A percentile compares a stretch with the other conserved stretches of the same genome.
These are phyloP conservation scores for Mortierella sp. DNA, from an alignment of 371 early-diverging fungal genomes.

Conservation along the genomic window DNA sequence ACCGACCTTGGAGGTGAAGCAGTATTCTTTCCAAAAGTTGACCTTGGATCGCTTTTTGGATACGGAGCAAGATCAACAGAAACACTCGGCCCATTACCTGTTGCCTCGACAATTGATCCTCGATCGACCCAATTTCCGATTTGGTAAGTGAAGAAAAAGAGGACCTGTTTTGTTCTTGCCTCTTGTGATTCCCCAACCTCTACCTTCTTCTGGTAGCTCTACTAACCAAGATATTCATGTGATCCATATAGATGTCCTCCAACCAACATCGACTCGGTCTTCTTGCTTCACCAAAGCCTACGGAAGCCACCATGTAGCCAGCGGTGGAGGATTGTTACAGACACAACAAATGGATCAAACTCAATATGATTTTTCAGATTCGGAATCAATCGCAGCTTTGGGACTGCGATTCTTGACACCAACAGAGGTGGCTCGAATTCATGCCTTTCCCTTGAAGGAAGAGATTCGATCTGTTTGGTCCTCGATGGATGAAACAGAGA, in stretches of 20 bases:
- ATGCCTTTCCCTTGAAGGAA: constrained; percentile 72
- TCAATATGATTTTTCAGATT: constrained; percentile 62
- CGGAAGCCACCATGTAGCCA: constrained; percentile 38
- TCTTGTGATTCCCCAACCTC: background rate
- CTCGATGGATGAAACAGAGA: background rate
- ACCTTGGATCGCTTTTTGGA: constrained; percentile 57
- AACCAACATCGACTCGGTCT: constrained; percentile 58
- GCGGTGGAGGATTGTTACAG: constrained; percentile 35
- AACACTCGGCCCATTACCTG: constrained; percentile 33
- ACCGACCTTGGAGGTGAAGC: constrained; percentile 12
- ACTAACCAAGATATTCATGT: too few relatives aligned
- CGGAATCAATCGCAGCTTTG: constrained; percentile 59
- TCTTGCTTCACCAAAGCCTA: constrained; percentile 80
- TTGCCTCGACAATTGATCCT: constrained; percentile 73
- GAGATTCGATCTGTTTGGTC: too few relatives aligned
- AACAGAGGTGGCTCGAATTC: constrained; percentile 77
- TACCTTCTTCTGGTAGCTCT: too few relatives aligned
- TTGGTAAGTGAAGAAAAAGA: constrained; percentile 60
- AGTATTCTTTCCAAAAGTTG: constrained; percentile 44
- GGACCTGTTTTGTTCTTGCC: background rate
- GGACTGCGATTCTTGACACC: constrained; percentile 84
- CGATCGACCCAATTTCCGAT: constrained; percentile 72
- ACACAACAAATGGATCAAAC: constrained; percentile 33
- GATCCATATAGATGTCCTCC: constrained; percentile 62
- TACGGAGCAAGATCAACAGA: constrained; percentile 49